A percentile compares a stretch with the other conserved stretches of the same genome.
phyloP scores from a whole-genome alignment of 1,284 basidiomycete genomes.

The Naganishia liquefaciens region DNA sequence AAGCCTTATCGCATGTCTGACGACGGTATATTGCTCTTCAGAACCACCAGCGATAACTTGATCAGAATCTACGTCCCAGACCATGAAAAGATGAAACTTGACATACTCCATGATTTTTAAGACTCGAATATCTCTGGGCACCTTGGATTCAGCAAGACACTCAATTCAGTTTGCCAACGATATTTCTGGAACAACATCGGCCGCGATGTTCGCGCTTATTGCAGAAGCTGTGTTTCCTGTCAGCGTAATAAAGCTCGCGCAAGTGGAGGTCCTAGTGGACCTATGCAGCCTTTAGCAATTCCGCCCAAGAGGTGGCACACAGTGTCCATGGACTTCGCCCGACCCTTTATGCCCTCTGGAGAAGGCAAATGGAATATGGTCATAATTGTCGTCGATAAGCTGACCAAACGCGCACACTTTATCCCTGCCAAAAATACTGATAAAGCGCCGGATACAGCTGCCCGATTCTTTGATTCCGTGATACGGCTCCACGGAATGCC shows the following conservation, averaged over 20 bases:
- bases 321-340: conserved; percentile 57
- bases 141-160: conserved; percentile 12
- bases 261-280: conserved; percentile 36
- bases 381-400: conserved; percentile 51
- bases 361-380: conserved; percentile 53
- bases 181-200: conserved; percentile 23
- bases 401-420: conserved; percentile 53
- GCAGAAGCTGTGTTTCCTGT: not conserved
- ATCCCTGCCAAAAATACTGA: conserved; percentile 46
- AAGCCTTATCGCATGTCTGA: not conserved
- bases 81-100: not conserved
- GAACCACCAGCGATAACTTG: not conserved
- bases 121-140: conserved; percentile 3
- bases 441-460: conserved; percentile 52
- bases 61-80: conserved; percentile 10
- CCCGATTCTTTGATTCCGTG: conserved; percentile 53
- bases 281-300: conserved; percentile 48
- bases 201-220: not conserved
- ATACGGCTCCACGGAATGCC: conserved; percentile 57
- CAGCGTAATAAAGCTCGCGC: not conserved
- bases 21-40: conserved; percentile 6
- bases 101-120: conserved; percentile 13
- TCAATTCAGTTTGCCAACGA: not conserved
- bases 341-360: conserved; percentile 51
- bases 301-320: conserved; percentile 51